A percentile compares a stretch with the other conserved stretches of the same genome.
Evolutionary conservation across 2,329 filamentous ascomycete species (phyloP).

Genomic region (Aspergillus sp.): DNA sequence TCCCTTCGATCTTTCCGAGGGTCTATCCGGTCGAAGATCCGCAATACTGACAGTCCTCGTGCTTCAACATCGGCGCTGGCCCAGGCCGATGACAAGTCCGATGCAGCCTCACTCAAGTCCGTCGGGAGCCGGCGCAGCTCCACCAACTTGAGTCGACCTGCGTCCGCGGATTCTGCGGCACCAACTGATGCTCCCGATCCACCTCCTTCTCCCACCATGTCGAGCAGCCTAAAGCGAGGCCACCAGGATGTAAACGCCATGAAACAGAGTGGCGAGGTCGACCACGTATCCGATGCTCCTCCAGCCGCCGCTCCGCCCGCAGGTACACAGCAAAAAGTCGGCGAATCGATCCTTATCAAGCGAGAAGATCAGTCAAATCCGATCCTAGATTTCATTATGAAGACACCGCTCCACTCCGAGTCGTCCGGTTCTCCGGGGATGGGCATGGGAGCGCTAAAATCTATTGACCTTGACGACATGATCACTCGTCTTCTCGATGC

Average conservation of each 20-base stretch:
- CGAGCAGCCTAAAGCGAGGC: constrained; percentile 71
- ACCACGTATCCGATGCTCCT: constrained; percentile 89
- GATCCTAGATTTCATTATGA: constrained; percentile 58
- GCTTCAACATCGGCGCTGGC: constrained; percentile 69
- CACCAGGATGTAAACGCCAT: constrained; percentile 80
- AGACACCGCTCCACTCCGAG: constrained; percentile 39
- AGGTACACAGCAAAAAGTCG: constrained; percentile 66
- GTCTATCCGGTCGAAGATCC: constrained; percentile 82
- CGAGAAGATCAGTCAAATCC: constrained; percentile 73
- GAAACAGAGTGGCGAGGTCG: constrained; percentile 86
- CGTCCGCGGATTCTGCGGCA: constrained; percentile 53
- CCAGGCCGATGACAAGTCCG: constrained; percentile 71
- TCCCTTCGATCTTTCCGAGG: constrained; percentile 84
- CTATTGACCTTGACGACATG: constrained; percentile 94
- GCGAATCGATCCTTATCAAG: constrained; percentile 87
- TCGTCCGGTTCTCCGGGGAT: constrained; percentile 62
- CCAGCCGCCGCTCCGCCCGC: constrained; percentile 64
- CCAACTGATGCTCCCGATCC: constrained; percentile 58
- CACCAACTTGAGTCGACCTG: constrained; percentile 36
- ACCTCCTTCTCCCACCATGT: constrained; percentile 87
- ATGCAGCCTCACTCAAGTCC: constrained; percentile 76
- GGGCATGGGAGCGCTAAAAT: constrained; percentile 87
- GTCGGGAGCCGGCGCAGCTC: constrained; percentile 57
- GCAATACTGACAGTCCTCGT: constrained; percentile 74
- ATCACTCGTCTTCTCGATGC: constrained; percentile 93